phyloP scores from a whole-genome alignment of 1,284 basidiomycete genomes.

The Ceratobasidium sp. region DNA sequence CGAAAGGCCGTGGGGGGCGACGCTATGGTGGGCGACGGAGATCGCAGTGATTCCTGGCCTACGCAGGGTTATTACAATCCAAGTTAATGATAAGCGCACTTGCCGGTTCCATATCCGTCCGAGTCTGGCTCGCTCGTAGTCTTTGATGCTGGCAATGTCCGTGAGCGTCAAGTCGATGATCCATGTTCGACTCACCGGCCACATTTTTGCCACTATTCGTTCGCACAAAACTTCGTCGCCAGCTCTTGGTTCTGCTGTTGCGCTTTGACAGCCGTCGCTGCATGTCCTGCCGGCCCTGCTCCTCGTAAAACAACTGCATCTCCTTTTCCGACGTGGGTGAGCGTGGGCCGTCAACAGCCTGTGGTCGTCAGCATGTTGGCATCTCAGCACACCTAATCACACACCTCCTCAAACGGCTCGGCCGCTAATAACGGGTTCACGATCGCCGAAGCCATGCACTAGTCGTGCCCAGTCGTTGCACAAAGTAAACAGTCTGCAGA shows the following conservation, averaged over 20 bases:
- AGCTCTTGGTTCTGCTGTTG: constrained; percentile 21
- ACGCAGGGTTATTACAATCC: constrained; percentile 5
- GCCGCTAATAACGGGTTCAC: constrained; percentile 26
- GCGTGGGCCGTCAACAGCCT: constrained; percentile 19
- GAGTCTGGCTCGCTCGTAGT: constrained; percentile 17
- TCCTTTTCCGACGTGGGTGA: constrained; percentile 28
- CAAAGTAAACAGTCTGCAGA: too few relatives aligned
- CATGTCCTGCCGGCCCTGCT: constrained; percentile 29
- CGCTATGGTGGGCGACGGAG: background rate
- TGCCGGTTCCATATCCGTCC: constrained; percentile 24
- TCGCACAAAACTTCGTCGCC: constrained; percentile 24
- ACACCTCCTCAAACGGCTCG: constrained; percentile 32
- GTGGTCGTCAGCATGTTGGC: background rate
- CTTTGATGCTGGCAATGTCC: background rate
- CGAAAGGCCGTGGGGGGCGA: constrained; percentile 5
- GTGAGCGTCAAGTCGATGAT: background rate
- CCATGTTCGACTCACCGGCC: constrained; percentile 4
- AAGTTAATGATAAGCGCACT: background rate
- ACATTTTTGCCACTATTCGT: constrained; percentile 18
- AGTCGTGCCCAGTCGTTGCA: background rate
- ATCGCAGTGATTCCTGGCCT: too few relatives aligned
- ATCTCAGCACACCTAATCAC: background rate
- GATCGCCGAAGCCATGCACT: constrained; percentile 24
- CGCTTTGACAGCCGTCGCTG: constrained; percentile 28
- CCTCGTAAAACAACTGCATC: constrained; percentile 29